A percentile compares a stretch with the other conserved stretches of the same genome.
phyloP scores from a whole-genome alignment of 148 eudicot genomes.

The Spergularia bocconei region DNA sequence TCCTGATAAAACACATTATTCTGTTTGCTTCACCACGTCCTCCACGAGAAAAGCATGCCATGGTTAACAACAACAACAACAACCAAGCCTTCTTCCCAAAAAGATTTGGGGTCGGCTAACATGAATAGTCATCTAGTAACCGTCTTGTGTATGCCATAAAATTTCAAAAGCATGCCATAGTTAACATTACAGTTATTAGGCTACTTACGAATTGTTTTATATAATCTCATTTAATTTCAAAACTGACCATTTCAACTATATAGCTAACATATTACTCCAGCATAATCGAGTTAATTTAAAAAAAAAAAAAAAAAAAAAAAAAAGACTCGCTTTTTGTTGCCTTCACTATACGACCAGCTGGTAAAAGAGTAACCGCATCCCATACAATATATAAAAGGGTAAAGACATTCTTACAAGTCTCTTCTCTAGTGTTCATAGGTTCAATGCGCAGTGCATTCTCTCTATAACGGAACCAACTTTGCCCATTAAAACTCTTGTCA shows the following conservation, averaged over 20 bases:
- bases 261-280: too few relatives aligned
- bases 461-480: conserved; percentile 98
- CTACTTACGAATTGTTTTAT: not conserved
- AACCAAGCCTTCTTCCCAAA: too few relatives aligned
- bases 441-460: conserved; percentile 84
- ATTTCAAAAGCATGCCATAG: not conserved
- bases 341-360: too few relatives aligned
- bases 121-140: too few relatives aligned
- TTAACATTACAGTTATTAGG: not conserved
- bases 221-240: not conserved
- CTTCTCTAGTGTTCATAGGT: conserved; percentile 86
- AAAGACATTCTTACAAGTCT: conserved; percentile 65
- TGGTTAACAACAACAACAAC: too few relatives aligned
- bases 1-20: not conserved
- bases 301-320: too few relatives aligned
- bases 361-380: too few relatives aligned
- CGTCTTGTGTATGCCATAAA: too few relatives aligned
- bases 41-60: not conserved
- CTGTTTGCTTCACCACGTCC: not conserved
- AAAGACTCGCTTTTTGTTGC: too few relatives aligned
- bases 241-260: not conserved
- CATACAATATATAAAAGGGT: not conserved
- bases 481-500: conserved; percentile 94
- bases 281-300: too few relatives aligned
- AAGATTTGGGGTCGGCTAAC: too few relatives aligned